These are phyloP conservation scores for Colletotrichum tofieldiae DNA, from an alignment of 2,329 filamentous ascomycete genomes.

Conservation along the genomic window DNA sequence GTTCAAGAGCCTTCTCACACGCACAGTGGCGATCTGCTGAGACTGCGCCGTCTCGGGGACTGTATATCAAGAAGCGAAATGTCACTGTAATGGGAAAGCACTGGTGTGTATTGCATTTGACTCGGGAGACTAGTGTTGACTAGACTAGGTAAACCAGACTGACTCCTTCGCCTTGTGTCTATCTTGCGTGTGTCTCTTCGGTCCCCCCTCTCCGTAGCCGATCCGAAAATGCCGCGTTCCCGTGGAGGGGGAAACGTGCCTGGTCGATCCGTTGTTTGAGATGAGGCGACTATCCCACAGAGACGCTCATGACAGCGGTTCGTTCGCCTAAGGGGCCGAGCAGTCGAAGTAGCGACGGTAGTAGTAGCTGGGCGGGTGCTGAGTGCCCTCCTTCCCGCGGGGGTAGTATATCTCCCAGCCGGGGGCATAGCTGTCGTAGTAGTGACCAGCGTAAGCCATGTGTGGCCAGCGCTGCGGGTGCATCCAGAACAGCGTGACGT, in stretches of 20 bases:
- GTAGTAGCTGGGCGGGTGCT: slow-evolving; percentile 14
- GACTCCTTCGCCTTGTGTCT: not conserved
- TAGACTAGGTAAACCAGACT: slow-evolving; percentile 5
- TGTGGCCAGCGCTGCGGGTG: not conserved
- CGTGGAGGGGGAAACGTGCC: too few relatives aligned
- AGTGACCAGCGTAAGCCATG: slow-evolving; percentile 28
- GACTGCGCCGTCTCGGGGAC: not conserved
- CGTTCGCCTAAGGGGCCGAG: slow-evolving; percentile 2
- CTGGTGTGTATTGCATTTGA: slow-evolving; percentile 8
- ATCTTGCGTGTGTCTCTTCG: not conserved
- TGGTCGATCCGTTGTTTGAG: not conserved
- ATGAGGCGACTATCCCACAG: not conserved
- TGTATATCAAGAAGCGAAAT: slow-evolving; percentile 28
- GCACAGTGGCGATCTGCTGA: slow-evolving; percentile 4
- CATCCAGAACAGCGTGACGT: slow-evolving; percentile 31
- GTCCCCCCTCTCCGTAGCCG: not conserved
- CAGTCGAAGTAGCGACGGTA: slow-evolving; percentile 38
- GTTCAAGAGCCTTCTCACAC: slow-evolving; percentile 27
- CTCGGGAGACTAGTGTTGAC: slow-evolving; percentile 1
- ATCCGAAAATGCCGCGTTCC: not conserved
- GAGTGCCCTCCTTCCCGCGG: not conserved
- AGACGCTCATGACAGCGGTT: too few relatives aligned
- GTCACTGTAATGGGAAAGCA: slow-evolving; percentile 1
- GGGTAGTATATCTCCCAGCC: slow-evolving; percentile 38
- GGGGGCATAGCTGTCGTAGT: slow-evolving; percentile 2